Conservation (phyloP, 768 basidiomycete species). For the Termitomyces bulborhizus region DNA sequence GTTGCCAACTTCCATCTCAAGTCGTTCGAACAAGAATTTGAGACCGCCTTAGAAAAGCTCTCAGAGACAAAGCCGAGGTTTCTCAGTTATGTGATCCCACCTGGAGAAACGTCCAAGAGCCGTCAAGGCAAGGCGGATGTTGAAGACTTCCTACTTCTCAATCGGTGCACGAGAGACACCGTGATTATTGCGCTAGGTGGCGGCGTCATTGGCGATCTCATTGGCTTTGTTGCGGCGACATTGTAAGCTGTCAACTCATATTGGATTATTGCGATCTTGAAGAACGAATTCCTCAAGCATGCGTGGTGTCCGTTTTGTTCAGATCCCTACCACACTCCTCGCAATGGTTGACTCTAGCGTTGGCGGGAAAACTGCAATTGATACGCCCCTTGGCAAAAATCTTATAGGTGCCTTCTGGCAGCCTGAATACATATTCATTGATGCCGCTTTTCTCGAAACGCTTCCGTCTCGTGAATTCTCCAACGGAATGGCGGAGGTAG, state of each 20-base stretch:
- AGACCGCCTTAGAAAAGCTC: constrained; percentile 26
- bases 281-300: constrained; percentile 50
- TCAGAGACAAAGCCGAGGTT: constrained; percentile 48
- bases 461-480: constrained; percentile 89
- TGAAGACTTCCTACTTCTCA: constrained; percentile 86
- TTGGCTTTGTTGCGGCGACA: constrained; percentile 95
- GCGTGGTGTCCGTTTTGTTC: constrained; percentile 93
- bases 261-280: constrained; percentile 4
- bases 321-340: constrained; percentile 93
- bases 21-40: constrained; percentile 63
- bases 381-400: constrained; percentile 97
- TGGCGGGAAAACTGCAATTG: constrained; percentile 99
- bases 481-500: constrained; percentile 98
- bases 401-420: constrained; percentile 99
- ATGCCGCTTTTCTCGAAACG: constrained; percentile 92
- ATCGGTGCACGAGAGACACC: constrained; percentile 89
- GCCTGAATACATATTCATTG: constrained; percentile 95
- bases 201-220: constrained; percentile 94
- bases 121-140: constrained; percentile 88
- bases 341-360: constrained; percentile 99
- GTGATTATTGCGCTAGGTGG: constrained; percentile 93
- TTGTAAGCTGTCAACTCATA: constrained; percentile 55
- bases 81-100: constrained; percentile 71
- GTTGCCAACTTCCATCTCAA: constrained; percentile 77
- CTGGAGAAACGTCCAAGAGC: constrained; percentile 92